These are phyloP conservation scores for Sarocladiaceae sp. DNA, from an alignment of 2,329 filamentous ascomycete species.

Conservation along the genomic window DNA sequence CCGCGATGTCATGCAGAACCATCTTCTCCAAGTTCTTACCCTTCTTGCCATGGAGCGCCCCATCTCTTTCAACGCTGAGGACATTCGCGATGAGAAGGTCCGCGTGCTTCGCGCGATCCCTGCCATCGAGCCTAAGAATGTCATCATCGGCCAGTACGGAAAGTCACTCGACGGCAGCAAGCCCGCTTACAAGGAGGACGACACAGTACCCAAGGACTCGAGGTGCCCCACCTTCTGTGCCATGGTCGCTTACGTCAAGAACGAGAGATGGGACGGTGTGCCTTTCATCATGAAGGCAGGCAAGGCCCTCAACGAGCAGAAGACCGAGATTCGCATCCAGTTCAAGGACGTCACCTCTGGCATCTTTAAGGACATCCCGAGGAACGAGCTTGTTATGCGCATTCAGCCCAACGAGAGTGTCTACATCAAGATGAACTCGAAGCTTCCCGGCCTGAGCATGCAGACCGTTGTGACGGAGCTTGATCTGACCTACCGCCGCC, in stretches of 20 bases:
- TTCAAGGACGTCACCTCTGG: slow-evolving; percentile 99
- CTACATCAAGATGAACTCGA: slow-evolving; percentile 99
- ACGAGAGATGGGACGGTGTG: slow-evolving; percentile 98
- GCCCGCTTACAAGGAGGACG: slow-evolving; percentile 96
- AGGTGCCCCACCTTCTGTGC: slow-evolving; percentile 98
- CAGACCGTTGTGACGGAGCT: slow-evolving; percentile 98
- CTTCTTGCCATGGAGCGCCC: slow-evolving; percentile 96
- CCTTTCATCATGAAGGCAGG: slow-evolving; percentile 99
- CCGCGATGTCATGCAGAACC: slow-evolving; percentile 99
- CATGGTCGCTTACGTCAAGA: slow-evolving; percentile 97
- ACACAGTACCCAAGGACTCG: slow-evolving; percentile 94
- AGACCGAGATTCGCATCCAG: slow-evolving; percentile 98
- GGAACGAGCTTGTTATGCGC: slow-evolving; percentile 98
- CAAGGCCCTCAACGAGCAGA: slow-evolving; percentile 98
- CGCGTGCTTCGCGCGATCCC: slow-evolving; percentile 90
- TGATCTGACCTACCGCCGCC: slow-evolving; percentile 92
- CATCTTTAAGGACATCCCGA: slow-evolving; percentile 99
- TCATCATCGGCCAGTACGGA: slow-evolving; percentile 98
- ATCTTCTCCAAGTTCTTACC: slow-evolving; percentile 92
- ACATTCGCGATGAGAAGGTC: slow-evolving; percentile 98
- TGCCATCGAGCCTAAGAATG: slow-evolving; percentile 96
- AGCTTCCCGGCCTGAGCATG: slow-evolving; percentile 96
- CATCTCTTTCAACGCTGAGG: slow-evolving; percentile 95
- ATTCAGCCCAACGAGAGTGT: slow-evolving; percentile 99
- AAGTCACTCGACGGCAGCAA: slow-evolving; percentile 94